Percentiles rank a stretch among this genome's conserved stretches.
These are phyloP conservation scores for Trametes villosa DNA, from an alignment of 768 basidiomycete genomes.

Conservation along the genomic window DNA sequence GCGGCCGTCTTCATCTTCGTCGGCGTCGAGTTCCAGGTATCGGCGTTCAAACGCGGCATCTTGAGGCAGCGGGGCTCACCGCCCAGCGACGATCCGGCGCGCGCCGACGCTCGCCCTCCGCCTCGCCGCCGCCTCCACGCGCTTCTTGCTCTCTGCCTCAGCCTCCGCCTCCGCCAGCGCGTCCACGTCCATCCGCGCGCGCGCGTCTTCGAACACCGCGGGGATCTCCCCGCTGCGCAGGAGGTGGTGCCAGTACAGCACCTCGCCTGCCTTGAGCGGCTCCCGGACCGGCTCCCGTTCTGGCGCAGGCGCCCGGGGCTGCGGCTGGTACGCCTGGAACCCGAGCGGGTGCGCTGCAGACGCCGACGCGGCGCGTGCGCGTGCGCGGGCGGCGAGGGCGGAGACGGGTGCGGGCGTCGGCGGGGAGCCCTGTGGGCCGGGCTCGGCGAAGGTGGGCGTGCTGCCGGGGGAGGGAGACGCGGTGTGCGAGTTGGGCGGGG, in stretches of 20 bases:
- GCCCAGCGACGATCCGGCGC: conserved; percentile 5
- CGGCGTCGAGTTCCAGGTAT: too few relatives aligned
- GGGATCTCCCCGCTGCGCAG: conserved; percentile 72
- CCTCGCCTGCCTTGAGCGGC: conserved; percentile 55
- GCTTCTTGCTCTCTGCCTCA: not conserved
- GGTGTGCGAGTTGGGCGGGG: conserved; percentile 12
- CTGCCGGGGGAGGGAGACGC: not conserved
- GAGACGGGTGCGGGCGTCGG: not conserved
- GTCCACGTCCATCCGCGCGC: conserved; percentile 45
- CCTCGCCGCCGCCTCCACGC: not conserved
- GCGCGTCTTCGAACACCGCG: conserved; percentile 63
- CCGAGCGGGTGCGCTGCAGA: conserved; percentile 8
- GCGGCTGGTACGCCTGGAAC: not conserved
- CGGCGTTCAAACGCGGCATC: too few relatives aligned
- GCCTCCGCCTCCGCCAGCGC: conserved; percentile 26
- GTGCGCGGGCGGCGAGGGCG: too few relatives aligned
- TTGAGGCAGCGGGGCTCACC: conserved; percentile 1
- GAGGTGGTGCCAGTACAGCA: conserved; percentile 80
- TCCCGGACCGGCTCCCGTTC: conserved; percentile 30
- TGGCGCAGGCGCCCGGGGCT: conserved; percentile 29
- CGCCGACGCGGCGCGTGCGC: conserved; percentile 1
- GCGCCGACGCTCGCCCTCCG: not conserved
- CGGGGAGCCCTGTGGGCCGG: not conserved
- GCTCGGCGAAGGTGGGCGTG: not conserved
- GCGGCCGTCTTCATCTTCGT: not conserved